phyloP scores from a whole-genome alignment of 2,329 filamentous ascomycete species.

The Hirsutella rhossiliensis region DNA sequence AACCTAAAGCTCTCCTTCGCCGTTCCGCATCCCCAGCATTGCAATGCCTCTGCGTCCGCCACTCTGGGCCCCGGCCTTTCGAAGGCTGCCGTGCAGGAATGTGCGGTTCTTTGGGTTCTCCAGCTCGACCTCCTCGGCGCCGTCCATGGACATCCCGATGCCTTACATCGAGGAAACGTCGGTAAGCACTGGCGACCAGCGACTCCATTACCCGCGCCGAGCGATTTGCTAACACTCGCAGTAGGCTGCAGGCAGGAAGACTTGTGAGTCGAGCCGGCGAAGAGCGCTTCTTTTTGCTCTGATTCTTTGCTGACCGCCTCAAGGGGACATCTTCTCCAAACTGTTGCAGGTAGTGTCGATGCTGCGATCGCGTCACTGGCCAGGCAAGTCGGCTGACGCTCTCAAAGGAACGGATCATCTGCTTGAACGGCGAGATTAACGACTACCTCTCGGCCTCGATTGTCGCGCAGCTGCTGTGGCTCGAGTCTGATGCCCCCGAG shows the following conservation, averaged over 20 bases:
- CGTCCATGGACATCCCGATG: conserved; percentile 35
- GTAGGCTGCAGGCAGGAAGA: conserved; percentile 65
- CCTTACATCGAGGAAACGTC: conserved; percentile 42
- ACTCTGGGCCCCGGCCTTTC: conserved; percentile 15
- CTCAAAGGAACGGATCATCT: conserved; percentile 76
- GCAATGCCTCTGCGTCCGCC: conserved; percentile 19
- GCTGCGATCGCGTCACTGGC: not conserved
- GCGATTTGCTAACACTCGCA: conserved; percentile 13
- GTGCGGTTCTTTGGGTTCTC: conserved; percentile 32
- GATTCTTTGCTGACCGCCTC: conserved; percentile 8
- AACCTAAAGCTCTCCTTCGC: not conserved
- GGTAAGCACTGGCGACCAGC: conserved; percentile 13
- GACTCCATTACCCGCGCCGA: not conserved
- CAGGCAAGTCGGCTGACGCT: conserved; percentile 6
- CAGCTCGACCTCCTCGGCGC: conserved; percentile 14
- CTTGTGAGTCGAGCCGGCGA: conserved; percentile 40
- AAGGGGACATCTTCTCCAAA: conserved; percentile 75
- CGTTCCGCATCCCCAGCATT: not conserved
- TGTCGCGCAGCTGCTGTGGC: conserved; percentile 90
- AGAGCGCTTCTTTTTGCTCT: not conserved
- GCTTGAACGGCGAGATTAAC: conserved; percentile 83
- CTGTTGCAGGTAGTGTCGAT: conserved; percentile 50
- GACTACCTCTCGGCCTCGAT: conserved; percentile 86
- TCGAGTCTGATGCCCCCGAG: conserved; percentile 90
- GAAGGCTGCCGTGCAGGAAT: conserved; percentile 20